phyloP scores from a whole-genome alignment of 1,139 yeast species.

The Debaryomyces nepalensis region DNA sequence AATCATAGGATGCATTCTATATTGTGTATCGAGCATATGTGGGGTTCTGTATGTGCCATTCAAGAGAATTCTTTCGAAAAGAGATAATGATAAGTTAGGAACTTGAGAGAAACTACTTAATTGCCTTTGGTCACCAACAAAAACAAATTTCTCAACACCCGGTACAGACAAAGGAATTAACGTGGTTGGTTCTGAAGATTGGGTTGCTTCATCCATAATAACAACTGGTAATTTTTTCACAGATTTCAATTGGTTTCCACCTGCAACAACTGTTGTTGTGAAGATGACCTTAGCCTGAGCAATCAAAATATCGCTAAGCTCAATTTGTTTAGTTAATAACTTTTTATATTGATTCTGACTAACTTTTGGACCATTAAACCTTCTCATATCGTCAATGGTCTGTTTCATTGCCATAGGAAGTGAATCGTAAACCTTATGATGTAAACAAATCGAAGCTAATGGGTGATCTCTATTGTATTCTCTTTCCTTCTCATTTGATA shows the following conservation, averaged over 20 bases:
- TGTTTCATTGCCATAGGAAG: constrained; percentile 51
- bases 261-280: constrained; percentile 74
- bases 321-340: constrained; percentile 46
- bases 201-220: constrained; percentile 66
- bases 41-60: constrained; percentile 63
- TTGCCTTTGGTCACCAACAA: constrained; percentile 74
- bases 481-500: constrained; percentile 62
- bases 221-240: constrained; percentile 65
- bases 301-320: constrained; percentile 52
- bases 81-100: constrained; percentile 59
- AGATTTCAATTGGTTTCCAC: constrained; percentile 63
- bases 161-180: constrained; percentile 71
- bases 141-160: constrained; percentile 67
- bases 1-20: constrained; percentile 72
- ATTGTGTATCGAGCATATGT: constrained; percentile 72
- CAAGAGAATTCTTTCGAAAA: constrained; percentile 60
- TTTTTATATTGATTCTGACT: constrained; percentile 53
- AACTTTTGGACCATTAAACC: constrained; percentile 42
- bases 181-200: constrained; percentile 72
- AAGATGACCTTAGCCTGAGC: constrained; percentile 71
- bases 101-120: constrained; percentile 71
- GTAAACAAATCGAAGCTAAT: constrained; percentile 62
- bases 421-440: constrained; percentile 58
- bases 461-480: constrained; percentile 63
- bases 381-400: constrained; percentile 45